Percentiles rank a stretch among this genome's conserved stretches.
These are phyloP conservation scores for Xerocomellus intermedius DNA, from an alignment of 768 basidiomycete genomes.

Conservation along the genomic window DNA sequence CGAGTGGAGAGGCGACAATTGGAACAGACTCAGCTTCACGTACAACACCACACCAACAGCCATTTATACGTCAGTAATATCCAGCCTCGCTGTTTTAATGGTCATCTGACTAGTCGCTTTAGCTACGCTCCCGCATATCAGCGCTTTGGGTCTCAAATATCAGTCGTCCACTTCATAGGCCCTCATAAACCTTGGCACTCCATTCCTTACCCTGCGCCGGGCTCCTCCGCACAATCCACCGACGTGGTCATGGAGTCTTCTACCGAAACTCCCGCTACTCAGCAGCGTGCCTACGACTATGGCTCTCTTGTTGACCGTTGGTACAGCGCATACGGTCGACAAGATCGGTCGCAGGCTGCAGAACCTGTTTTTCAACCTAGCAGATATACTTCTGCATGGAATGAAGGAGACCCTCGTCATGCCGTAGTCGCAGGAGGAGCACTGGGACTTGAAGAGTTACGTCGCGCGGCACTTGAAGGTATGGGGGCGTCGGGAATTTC, in stretches of 20 bases:
- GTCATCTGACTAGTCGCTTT: slow-evolving; percentile 25
- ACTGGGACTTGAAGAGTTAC: slow-evolving; percentile 43
- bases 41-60: slow-evolving; percentile 99
- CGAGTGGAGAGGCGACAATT: slow-evolving; percentile 84
- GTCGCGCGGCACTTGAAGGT: slow-evolving; percentile 33
- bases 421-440: slow-evolving; percentile 17
- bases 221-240: slow-evolving; percentile 35
- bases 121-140: slow-evolving; percentile 97
- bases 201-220: slow-evolving; percentile 66
- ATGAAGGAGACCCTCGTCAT: slow-evolving; percentile 34
- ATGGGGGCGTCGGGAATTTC: slow-evolving; percentile 19
- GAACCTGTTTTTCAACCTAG: slow-evolving; percentile 48
- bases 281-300: slow-evolving; percentile 67
- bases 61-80: slow-evolving; percentile 80
- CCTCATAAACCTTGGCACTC: slow-evolving; percentile 94
- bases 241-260: slow-evolving; percentile 30
- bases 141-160: slow-evolving; percentile 85
- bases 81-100: slow-evolving; percentile 22
- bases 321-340: slow-evolving; percentile 86
- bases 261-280: slow-evolving; percentile 8
- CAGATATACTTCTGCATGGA: slow-evolving; percentile 76
- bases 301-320: slow-evolving; percentile 83
- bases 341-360: slow-evolving; percentile 65
- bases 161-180: slow-evolving; percentile 91
- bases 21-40: slow-evolving; percentile 94